Evolutionary conservation across 169 alveolate species (phyloP).

Genomic region (Eimeria brunetti): DNA sequence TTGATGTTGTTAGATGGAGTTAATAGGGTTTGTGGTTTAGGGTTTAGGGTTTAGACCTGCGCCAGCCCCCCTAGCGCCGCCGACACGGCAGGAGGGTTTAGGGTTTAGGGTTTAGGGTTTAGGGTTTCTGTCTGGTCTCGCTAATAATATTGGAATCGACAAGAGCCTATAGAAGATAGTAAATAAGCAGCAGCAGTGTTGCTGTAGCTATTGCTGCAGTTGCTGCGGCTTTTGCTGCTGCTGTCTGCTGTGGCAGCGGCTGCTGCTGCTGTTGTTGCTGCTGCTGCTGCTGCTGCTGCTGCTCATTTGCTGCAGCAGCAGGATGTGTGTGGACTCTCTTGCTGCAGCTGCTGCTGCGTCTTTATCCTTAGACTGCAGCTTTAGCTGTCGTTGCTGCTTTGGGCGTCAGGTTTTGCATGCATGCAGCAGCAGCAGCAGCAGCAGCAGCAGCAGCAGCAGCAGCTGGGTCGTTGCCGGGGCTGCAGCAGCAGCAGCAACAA

Average conservation of each 20-base stretch:
- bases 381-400: background rate
- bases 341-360: background rate
- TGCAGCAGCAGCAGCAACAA: background rate
- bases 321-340: background rate
- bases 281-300: conserved; percentile 34
- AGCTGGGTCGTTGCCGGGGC: background rate
- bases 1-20: background rate
- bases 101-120: conserved; percentile 25
- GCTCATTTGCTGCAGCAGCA: background rate
- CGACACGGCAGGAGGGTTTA: conserved; percentile 13
- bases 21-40: conserved; percentile 6
- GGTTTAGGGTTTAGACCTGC: conserved; percentile 24
- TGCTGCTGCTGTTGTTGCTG: background rate
- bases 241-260: too few relatives aligned
- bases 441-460: conserved; percentile 30
- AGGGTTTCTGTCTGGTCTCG: background rate
- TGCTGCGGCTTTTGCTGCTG: too few relatives aligned
- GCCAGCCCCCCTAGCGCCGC: conserved; percentile 41
- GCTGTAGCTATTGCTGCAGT: conserved; percentile 33
- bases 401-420: conserved; percentile 1
- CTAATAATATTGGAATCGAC: background rate
- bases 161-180: background rate
- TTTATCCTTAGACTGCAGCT: background rate
- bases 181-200: background rate
- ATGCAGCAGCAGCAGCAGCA: conserved; percentile 63